Evolutionary conservation across 306 rosid genomes (phyloP).

Genomic region (Malus asiatica): DNA sequence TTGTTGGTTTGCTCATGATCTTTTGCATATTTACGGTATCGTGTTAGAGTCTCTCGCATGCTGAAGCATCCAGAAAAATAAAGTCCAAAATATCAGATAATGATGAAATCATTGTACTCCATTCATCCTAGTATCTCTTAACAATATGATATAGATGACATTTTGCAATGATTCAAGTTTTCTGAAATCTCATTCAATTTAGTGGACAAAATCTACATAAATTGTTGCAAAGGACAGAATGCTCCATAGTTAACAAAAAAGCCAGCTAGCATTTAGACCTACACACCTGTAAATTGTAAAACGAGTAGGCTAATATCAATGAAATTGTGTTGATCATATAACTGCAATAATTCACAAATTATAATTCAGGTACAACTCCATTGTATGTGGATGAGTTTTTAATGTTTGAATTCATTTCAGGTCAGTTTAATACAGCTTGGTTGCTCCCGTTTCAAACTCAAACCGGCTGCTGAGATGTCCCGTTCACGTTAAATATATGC

Average conservation of each 20-base stretch:
- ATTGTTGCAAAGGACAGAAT: background rate
- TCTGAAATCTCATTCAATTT: background rate
- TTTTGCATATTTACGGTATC: slow-evolving; percentile 25
- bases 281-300: too few species aligned
- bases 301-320: background rate
- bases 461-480: background rate
- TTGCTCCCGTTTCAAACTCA: background rate
- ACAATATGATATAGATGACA: background rate
- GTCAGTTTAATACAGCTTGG: background rate
- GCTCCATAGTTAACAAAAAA: background rate
- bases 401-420: too few species aligned
- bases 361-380: background rate
- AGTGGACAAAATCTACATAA: background rate
- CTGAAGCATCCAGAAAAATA: slow-evolving; percentile 32
- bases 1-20: slow-evolving; percentile 11
- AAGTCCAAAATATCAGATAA: background rate
- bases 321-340: background rate
- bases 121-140: background rate
- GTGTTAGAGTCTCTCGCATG: slow-evolving; percentile 30
- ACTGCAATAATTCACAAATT: background rate
- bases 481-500: background rate
- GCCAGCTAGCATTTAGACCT: too few species aligned
- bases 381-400: background rate
- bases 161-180: background rate
- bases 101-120: background rate